Conservation (phyloP, 2,329 filamentous ascomycete species). For the Penicillium crustosum region DNA sequence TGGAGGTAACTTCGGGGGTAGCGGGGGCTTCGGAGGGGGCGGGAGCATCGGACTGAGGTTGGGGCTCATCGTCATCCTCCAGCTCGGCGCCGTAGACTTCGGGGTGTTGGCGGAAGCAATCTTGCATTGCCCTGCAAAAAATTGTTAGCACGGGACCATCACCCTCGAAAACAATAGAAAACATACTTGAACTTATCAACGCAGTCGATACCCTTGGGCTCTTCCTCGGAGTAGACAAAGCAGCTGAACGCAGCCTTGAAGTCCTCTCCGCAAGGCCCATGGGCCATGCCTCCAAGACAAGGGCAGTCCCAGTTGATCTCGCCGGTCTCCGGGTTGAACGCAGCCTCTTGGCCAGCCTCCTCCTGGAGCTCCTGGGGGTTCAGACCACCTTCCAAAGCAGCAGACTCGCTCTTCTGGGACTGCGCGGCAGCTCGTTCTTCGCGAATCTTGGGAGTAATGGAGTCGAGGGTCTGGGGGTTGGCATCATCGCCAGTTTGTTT, state of each 20-base stretch:
- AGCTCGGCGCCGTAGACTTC: constrained; percentile 91
- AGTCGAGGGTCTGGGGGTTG: constrained; percentile 64
- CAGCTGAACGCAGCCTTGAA: constrained; percentile 97
- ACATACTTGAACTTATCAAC: constrained; percentile 95
- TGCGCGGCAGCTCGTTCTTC: constrained; percentile 29
- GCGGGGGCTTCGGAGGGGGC: constrained; percentile 33
- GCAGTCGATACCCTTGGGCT: constrained; percentile 97
- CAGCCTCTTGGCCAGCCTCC: constrained; percentile 82
- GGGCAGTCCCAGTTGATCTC: constrained; percentile 99
- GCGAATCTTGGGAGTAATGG: constrained; percentile 59
- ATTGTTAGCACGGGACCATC: constrained; percentile 29
- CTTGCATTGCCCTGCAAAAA: constrained; percentile 78
- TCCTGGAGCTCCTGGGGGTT: constrained; percentile 65
- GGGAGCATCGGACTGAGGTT: constrained; percentile 37
- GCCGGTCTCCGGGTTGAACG: constrained; percentile 96
- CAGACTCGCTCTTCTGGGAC: constrained; percentile 6
- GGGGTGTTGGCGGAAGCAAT: constrained; percentile 90
- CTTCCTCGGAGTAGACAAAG: constrained; percentile 92
- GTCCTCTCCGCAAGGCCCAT: constrained; percentile 92
- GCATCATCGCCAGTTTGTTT: constrained; percentile 43
- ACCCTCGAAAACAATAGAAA: neutral
- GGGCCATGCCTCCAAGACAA: constrained; percentile 93
- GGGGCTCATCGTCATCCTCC: constrained; percentile 64
- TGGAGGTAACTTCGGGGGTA: constrained; percentile 18
- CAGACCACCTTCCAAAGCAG: constrained; percentile 26